Evolutionary conservation across 228 moss, liverwort and hornwort species (phyloP), one percentile per base, ranked within the genome.

Genomic region (Sphagnum magellanicum): DNA sequence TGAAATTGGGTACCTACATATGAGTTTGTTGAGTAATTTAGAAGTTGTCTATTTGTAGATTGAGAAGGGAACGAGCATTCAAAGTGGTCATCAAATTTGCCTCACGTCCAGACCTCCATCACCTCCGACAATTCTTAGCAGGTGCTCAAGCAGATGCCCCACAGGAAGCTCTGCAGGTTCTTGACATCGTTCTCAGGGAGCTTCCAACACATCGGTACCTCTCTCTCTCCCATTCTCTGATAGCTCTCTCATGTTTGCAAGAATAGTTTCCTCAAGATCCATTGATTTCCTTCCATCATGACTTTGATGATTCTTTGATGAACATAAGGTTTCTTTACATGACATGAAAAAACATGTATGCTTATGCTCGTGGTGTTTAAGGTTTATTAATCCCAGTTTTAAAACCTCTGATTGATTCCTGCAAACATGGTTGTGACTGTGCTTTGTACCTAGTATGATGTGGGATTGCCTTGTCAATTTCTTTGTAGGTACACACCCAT

Each of bases 131-230:
- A 71, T 97, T 93, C 63, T 76, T 97, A 64, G 73, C 73, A 32
- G 97, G 97, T n/a, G 84, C 87, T 6, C 97, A 97, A 72, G 90
- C 97, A 55, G 97, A 97, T 81, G 97, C 97, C 7, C 97, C 97
- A 4, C 97, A 97, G 61, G 97, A 97, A 67, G 97, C 97, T 3
- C 71, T 97, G 32, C 97, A 97, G 75, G 97, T 97, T 4, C 81
- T 97, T 4, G 97, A 97, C 50, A 97, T 97, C 47, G 97, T 97
- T 8, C 61, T 97, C 14, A 80, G 97, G 50, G 97, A 97, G 76
- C 78, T 97, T 48, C 97, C 97, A 1, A 98, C 97, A 0, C 93
- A 98, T 71, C 85, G 97, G 97, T 98, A n/a, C 46, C 12, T 49
- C 55, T 55, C 12, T 8, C 55, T 3, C 12, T 4, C 55, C 12